phyloP scores from a whole-genome alignment of 495 filamentous ascomycete species.

The Aspergillus avenaceus region DNA sequence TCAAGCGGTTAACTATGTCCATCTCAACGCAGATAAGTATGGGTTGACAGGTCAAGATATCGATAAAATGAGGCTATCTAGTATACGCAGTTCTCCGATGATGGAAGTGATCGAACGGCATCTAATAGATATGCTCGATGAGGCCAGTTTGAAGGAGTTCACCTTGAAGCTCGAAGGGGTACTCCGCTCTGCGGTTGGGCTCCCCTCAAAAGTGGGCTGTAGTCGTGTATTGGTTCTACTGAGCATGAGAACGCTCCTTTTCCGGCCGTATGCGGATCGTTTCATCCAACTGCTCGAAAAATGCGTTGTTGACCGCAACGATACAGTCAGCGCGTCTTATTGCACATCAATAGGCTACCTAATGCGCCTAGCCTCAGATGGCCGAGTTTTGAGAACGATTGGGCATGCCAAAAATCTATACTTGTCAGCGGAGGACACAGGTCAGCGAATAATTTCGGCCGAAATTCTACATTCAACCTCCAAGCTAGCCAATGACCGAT shows the following conservation, averaged over 20 bases:
- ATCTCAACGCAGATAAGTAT: constrained; percentile 84
- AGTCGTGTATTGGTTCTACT: constrained; percentile 83
- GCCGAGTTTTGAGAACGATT: constrained; percentile 63
- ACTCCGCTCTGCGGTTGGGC: constrained; percentile 79
- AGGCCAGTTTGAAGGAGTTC: constrained; percentile 66
- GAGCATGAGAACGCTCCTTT: constrained; percentile 67
- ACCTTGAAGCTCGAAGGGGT: constrained; percentile 66
- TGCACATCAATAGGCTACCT: constrained; percentile 84
- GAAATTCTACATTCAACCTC: constrained; percentile 76
- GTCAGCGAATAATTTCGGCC: constrained; percentile 65
- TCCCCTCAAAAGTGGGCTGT: constrained; percentile 90
- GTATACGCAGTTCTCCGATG: constrained; percentile 80
- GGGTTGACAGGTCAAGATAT: constrained; percentile 76
- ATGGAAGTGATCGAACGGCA: constrained; percentile 91
- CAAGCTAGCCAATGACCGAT: constrained; percentile 85
- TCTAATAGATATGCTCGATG: constrained; percentile 76
- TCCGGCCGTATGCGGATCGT: constrained; percentile 70
- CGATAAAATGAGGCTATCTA: constrained; percentile 76
- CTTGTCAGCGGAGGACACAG: constrained; percentile 72
- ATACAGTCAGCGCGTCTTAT: constrained; percentile 82
- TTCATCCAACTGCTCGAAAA: constrained; percentile 76
- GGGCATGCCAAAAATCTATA: constrained; percentile 68
- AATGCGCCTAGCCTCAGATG: constrained; percentile 66
- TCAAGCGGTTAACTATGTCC: constrained; percentile 83
- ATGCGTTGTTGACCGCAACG: constrained; percentile 81